Base-by-base conservation (phyloP, 1,139 yeast species). In the Lodderomyces orthopsilosis region DNA sequence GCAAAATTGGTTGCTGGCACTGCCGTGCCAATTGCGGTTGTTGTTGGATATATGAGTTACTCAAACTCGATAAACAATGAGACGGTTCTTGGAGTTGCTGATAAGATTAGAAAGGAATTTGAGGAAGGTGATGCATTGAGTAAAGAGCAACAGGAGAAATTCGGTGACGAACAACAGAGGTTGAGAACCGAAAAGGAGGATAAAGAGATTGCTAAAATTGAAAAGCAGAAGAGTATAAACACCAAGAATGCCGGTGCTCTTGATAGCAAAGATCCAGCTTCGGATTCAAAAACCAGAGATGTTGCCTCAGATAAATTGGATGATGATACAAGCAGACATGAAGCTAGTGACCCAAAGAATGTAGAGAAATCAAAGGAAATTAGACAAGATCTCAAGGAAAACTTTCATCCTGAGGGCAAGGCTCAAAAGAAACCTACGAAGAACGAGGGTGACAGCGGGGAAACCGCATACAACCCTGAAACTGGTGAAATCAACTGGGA, bases 401-500 rank as follows among this genome's bases (percentile, higher is more conserved):
- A 17, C 13, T 18, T 18, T 18, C 28, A 36, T 9, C 22, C 35
- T 36, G 42, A 34, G 12, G 41, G 39, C 21, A 22, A 34, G 17
- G 27, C 32, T 5, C 42, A 35, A 12, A 30, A 38, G n/a, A 35
- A 41, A 14, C 37, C 46, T 21, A 46, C 40, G 13, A 24, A 24
- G 14, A 73, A 65, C 46, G 58, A 50, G 41, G 43, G 32, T 1
- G 43, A 42, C 14, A 37, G 38, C n/a, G 42, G 37, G 26, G 59
- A 65, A 37, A 89, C 89, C 37, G 97, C 98, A 2, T 93, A 83
- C 68, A 82, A 93, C 68, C 98, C 98, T 39, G 96, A 88, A 57
- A 93, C 99, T 6, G 98, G 98, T 33, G 98, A 93, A 65, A 94
- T 94, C 67, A 93, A 94, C 80, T 94, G 99, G 99, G 98, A 94